A percentile compares a stretch with the other conserved stretches of the same genome.
Conservation (phyloP, 2,329 filamentous ascomycete genomes). For the Diplocarpon rosae region DNA sequence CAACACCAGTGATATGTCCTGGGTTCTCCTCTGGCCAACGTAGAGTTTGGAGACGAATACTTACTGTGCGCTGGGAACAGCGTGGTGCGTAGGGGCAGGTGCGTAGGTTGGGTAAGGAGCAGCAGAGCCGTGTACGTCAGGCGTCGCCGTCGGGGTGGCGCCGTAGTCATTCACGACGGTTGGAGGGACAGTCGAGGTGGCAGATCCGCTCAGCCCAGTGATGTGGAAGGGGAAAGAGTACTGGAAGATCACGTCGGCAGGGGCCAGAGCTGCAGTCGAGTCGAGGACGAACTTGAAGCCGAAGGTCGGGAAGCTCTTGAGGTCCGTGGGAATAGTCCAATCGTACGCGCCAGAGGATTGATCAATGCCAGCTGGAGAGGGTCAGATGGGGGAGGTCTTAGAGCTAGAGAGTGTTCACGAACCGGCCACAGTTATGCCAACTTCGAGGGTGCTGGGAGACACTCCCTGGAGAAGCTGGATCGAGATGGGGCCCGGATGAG, state of each 20-base stretch:
- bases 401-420: slow-evolving; percentile 27
- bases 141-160: too few relatives aligned
- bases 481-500: slow-evolving; percentile 33
- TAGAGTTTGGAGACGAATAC: too few relatives aligned
- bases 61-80: too few relatives aligned
- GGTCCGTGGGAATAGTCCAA: slow-evolving; percentile 42
- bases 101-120: too few relatives aligned
- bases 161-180: too few relatives aligned
- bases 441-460: slow-evolving; percentile 33
- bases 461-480: slow-evolving; percentile 45
- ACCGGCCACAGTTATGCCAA: slow-evolving; percentile 38
- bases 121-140: too few relatives aligned
- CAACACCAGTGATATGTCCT: too few relatives aligned
- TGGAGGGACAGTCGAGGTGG: too few relatives aligned
- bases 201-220: background rate
- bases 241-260: slow-evolving; percentile 37
- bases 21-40: too few relatives aligned
- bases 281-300: slow-evolving; percentile 45
- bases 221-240: slow-evolving; percentile 48
- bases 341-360: slow-evolving; percentile 35
- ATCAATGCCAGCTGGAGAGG: slow-evolving; percentile 34
- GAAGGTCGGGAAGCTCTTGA: slow-evolving; percentile 35
- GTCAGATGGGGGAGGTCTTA: slow-evolving; percentile 9
- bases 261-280: slow-evolving; percentile 33
- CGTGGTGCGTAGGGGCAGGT: too few relatives aligned